Percentiles rank a stretch among this genome's conserved stretches.
Evolutionary conservation across 1,284 basidiomycete species (phyloP).

Genomic region (Porogramme epimiltina): DNA sequence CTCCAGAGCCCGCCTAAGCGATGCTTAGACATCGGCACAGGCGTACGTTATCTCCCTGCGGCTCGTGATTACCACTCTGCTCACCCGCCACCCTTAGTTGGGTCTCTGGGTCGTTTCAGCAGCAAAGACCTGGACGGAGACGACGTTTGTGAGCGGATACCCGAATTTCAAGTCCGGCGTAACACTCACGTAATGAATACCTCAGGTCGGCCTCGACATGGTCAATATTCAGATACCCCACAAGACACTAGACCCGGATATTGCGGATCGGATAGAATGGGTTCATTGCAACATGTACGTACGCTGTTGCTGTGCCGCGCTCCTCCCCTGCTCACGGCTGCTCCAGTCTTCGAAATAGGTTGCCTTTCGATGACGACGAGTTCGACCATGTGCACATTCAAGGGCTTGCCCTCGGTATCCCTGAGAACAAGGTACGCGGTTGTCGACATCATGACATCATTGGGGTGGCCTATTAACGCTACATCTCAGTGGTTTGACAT

Average conservation of each 20-base stretch:
- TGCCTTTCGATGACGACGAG: conserved; percentile 78
- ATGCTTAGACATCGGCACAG: conserved; percentile 71
- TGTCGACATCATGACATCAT: neutral
- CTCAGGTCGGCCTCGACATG: conserved; percentile 73
- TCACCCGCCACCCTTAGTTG: conserved; percentile 40
- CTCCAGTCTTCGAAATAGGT: conserved; percentile 65
- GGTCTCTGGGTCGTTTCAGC: conserved; percentile 75
- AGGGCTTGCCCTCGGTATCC: conserved; percentile 64
- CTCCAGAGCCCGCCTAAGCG: conserved; percentile 42
- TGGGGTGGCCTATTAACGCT: neutral
- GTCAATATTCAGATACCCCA: conserved; percentile 69
- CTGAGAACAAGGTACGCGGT: conserved; percentile 66
- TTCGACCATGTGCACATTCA: conserved; percentile 78
- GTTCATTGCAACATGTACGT: conserved; percentile 75
- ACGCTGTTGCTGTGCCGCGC: neutral
- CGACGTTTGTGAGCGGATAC: conserved; percentile 57
- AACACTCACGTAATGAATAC: neutral
- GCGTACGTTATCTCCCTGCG: conserved; percentile 44
- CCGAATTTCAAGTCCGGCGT: neutral
- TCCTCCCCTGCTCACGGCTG: neutral
- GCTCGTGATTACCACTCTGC: neutral
- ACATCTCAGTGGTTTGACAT: conserved; percentile 61
- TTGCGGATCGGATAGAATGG: conserved; percentile 65
- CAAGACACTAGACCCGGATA: conserved; percentile 45
- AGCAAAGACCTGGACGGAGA: conserved; percentile 67